phyloP scores from a whole-genome alignment of 108 stramenopile species.

The Cyclostephanos invisitatus region DNA sequence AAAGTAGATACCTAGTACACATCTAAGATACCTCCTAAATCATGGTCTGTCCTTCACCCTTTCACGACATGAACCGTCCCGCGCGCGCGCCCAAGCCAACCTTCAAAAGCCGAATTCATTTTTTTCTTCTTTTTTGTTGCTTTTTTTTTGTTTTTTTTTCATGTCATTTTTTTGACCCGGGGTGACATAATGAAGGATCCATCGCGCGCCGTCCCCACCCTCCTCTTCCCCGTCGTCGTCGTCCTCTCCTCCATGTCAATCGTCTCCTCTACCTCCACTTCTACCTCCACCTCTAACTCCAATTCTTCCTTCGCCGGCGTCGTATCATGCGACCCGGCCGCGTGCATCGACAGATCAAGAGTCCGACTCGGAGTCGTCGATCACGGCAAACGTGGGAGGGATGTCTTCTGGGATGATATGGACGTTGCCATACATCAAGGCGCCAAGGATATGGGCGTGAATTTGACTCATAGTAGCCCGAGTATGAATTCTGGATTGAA shows the following conservation, averaged over 20 bases:
- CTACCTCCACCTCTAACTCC: neutral
- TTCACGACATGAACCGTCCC: too few species aligned
- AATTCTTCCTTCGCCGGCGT: neutral
- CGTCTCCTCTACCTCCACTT: neutral
- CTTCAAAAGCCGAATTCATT: too few species aligned
- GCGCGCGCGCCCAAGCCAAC: too few species aligned
- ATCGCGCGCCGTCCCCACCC: too few species aligned
- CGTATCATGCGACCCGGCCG: neutral
- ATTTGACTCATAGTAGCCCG: neutral
- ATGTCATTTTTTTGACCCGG: too few species aligned
- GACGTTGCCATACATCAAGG: neutral
- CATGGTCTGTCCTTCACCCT: too few species aligned
- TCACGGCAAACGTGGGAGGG: neutral
- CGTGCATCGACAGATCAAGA: neutral
- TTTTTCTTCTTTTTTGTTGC: too few species aligned
- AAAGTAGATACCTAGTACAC: too few species aligned
- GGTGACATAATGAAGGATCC: too few species aligned
- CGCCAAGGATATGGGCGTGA: neutral
- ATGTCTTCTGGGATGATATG: neutral
- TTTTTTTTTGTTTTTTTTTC: too few species aligned
- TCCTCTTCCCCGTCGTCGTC: neutral
- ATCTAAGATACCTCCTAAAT: too few species aligned
- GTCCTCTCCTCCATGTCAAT: neutral
- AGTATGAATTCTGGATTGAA: neutral
- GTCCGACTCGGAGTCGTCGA: neutral